A percentile compares a stretch with the other conserved stretches of the same genome.
Evolutionary conservation across 305 asterid species (phyloP).

Genomic region (Solanum hybrid): DNA sequence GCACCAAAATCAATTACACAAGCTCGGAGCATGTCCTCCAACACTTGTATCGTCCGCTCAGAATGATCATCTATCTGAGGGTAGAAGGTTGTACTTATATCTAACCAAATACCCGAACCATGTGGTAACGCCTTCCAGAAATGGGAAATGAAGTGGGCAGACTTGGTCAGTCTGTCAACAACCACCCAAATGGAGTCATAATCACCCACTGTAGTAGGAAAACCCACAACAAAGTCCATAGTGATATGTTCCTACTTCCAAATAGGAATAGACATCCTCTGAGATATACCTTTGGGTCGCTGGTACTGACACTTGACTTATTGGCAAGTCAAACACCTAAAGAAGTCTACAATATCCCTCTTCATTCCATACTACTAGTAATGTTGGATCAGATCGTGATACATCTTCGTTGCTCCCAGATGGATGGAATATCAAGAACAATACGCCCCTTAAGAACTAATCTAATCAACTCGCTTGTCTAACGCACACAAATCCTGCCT

Average conservation of each 20-base stretch:
- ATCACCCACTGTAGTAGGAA: not conserved
- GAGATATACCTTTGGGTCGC: not conserved
- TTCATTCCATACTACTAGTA: not conserved
- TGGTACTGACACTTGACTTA: not conserved
- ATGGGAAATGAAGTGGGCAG: not conserved
- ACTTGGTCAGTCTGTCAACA: not conserved
- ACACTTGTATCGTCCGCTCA: not conserved
- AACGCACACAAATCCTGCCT: not conserved
- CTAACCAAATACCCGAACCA: not conserved
- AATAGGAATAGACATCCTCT: not conserved
- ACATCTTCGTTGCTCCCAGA: not conserved
- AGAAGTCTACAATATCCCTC: not conserved
- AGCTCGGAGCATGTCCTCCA: not conserved
- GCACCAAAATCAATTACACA: not conserved
- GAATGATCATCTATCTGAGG: not conserved
- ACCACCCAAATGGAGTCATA: not conserved
- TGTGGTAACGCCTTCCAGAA: not conserved
- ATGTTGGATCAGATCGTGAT: not conserved
- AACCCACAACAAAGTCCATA: not conserved
- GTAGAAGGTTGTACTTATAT: not conserved
- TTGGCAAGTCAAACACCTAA: not conserved
- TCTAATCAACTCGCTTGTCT: not conserved
- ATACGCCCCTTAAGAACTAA: not conserved
- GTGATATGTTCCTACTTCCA: not conserved
- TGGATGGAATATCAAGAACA: not conserved